Evolutionary conservation across 192 early-diverging fungal species (phyloP), one percentile per base, ranked within the genome.

Genomic region (Backusella liffmaniae): DNA sequence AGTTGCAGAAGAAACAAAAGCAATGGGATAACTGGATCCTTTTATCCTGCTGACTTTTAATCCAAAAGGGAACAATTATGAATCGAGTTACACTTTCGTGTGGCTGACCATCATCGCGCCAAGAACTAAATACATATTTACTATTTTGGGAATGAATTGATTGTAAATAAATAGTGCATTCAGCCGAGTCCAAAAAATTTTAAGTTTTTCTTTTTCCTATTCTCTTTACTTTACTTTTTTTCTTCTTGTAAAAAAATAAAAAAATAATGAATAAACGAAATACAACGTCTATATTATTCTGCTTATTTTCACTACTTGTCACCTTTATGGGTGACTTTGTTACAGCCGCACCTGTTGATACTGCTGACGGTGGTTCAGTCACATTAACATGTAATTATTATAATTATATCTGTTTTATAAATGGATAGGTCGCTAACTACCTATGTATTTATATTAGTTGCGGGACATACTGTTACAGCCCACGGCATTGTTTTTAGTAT

Each of bases 401-500:
- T 46, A 29, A 44, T n/a, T 13, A 49, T 26, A 32, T 16, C 5
- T 39, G 3, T 26, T 8, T 23, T 23, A 59, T 10, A 23, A 62
- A 29, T 4, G 26, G 2, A 39, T 39, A 39, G 37, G 37, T 39
- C 10, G 37, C 37, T 39, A 39, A 39, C 37, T 10, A 39, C 37
- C 37, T 12, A 42, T 3, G 18, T 29, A 42, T 29, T 44, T 42
- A 44, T 44, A 34, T 18, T 71, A 81, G 80, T 72, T 42, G 44
- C 62, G 5, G 73, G 73, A n/a, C 72, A 77, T 46, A 29, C 53
- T 15, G 34, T 74, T 2, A 59, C 76, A 56, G 76, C 74, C 23
- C 80, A 81, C 1, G 76, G 72, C 13, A 69, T 81, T 69, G 67
- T 74, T 42, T 67, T 77, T 42, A 77, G 73, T 49, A 65, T 81